phyloP scores from a whole-genome alignment of 352 stramenopile species.

The Globisporangium takayamanum region DNA sequence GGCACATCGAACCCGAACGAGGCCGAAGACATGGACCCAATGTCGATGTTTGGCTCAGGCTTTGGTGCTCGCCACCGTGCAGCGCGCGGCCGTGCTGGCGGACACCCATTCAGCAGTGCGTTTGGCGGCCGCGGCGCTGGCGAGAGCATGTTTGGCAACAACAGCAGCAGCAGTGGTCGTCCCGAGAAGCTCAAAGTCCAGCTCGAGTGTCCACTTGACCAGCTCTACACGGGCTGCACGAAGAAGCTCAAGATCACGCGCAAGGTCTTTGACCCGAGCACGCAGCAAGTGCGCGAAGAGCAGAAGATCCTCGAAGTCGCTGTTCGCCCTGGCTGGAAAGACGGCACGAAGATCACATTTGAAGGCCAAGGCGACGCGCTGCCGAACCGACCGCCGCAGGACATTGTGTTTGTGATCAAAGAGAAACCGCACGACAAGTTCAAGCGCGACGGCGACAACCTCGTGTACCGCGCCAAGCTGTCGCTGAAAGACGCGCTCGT shows the following conservation, averaged over 20 bases:
- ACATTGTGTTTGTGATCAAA: constrained; percentile 94
- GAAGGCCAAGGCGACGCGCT: constrained; percentile 88
- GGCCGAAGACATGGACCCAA: constrained; percentile 61
- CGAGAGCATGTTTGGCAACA: constrained; percentile 36
- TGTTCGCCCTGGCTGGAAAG: constrained; percentile 95
- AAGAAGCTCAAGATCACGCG: constrained; percentile 95
- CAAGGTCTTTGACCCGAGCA: constrained; percentile 75
- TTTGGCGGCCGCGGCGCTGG: constrained; percentile 39
- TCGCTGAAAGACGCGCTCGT: constrained; percentile 93
- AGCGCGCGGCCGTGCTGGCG: neutral
- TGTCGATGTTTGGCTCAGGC: constrained; percentile 45
- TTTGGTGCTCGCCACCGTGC: constrained; percentile 12
- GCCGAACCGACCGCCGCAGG: constrained; percentile 88
- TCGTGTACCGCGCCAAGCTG: constrained; percentile 94
- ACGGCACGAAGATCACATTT: constrained; percentile 96
- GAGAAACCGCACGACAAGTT: constrained; percentile 91
- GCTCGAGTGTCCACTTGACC: constrained; percentile 91
- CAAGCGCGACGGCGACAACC: constrained; percentile 91
- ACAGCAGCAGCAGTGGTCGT: constrained; percentile 12
- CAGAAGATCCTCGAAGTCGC: constrained; percentile 94
- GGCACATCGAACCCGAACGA: constrained; percentile 77
- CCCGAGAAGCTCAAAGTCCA: constrained; percentile 70
- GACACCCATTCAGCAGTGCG: neutral
- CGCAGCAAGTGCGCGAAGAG: constrained; percentile 91
- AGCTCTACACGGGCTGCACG: constrained; percentile 75